phyloP scores from a whole-genome alignment of 2,329 filamentous ascomycete genomes.

The Paraphoma sp. region DNA sequence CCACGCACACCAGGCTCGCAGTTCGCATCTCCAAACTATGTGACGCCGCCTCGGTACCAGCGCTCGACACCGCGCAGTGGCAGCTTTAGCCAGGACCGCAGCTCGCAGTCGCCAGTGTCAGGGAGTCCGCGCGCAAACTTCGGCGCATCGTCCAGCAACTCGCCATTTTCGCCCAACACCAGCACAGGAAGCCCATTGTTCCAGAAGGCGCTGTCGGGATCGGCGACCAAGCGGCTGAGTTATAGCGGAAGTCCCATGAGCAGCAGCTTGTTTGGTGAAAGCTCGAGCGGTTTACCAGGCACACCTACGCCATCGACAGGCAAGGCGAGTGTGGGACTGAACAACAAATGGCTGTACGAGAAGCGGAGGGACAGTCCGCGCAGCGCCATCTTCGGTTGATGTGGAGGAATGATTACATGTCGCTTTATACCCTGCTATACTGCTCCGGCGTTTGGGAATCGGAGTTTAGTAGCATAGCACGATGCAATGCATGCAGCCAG shows the following conservation, averaged over 20 bases:
- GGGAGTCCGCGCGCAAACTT: constrained; percentile 55
- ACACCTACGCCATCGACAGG: constrained; percentile 69
- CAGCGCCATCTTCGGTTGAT: constrained; percentile 38
- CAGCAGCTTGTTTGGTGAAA: constrained; percentile 30
- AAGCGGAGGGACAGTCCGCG: constrained; percentile 66
- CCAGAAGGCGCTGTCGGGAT: constrained; percentile 68
- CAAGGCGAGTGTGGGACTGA: constrained; percentile 77
- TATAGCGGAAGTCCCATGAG: constrained; percentile 62
- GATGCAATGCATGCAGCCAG: background rate
- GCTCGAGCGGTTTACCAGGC: constrained; percentile 53
- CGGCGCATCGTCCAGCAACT: constrained; percentile 33
- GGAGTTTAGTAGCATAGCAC: constrained; percentile 2
- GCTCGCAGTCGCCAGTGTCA: constrained; percentile 63
- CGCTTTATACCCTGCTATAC: constrained; percentile 44
- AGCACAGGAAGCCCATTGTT: constrained; percentile 63
- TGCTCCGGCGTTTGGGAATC: constrained; percentile 28
- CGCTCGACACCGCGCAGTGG: constrained; percentile 73
- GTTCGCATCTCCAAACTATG: constrained; percentile 62
- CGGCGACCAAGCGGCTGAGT: constrained; percentile 65
- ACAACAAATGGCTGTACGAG: constrained; percentile 95
- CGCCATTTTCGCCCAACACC: constrained; percentile 60
- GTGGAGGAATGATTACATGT: constrained; percentile 13
- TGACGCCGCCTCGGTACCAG: constrained; percentile 86
- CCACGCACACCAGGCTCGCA: constrained; percentile 69
- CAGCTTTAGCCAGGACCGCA: constrained; percentile 55